Conservation (phyloP, 2,329 filamentous ascomycete species). For the Sporothrix schenckii region DNA sequence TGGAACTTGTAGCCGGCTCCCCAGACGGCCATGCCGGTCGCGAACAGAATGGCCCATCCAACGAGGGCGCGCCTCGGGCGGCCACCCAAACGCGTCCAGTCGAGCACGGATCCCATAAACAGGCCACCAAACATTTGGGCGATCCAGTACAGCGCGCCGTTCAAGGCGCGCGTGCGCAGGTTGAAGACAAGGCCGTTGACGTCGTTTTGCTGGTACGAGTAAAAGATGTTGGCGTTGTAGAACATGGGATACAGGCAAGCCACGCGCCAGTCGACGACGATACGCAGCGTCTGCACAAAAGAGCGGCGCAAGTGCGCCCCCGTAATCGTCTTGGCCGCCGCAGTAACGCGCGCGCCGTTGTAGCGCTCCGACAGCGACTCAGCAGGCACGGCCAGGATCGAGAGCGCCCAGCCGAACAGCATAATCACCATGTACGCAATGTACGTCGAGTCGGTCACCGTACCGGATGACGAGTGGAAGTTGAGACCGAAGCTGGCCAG, state of each 20-base stretch:
- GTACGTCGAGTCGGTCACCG: slow-evolving; percentile 36
- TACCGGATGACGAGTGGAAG: slow-evolving; percentile 35
- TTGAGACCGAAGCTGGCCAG: slow-evolving; percentile 73
- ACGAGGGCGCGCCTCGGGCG: slow-evolving; percentile 48
- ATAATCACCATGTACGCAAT: slow-evolving; percentile 36
- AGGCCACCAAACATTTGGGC: slow-evolving; percentile 59
- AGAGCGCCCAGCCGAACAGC: slow-evolving; percentile 35
- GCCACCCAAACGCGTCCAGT: slow-evolving; percentile 49
- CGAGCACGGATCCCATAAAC: slow-evolving; percentile 51
- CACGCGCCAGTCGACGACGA: slow-evolving; percentile 51
- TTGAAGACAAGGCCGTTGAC: slow-evolving; percentile 60
- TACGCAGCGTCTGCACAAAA: slow-evolving; percentile 43
- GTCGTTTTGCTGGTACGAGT: slow-evolving; percentile 59
- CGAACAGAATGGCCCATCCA: slow-evolving; percentile 52
- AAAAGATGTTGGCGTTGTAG: slow-evolving; percentile 67
- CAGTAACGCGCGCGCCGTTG: slow-evolving; percentile 27
- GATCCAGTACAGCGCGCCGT: slow-evolving; percentile 59
- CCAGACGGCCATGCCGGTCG: slow-evolving; percentile 58
- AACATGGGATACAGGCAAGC: slow-evolving; percentile 75
- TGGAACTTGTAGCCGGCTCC: slow-evolving; percentile 68
- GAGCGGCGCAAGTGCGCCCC: slow-evolving; percentile 45
- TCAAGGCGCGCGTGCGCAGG: slow-evolving; percentile 58
- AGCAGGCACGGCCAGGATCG: slow-evolving; percentile 70
- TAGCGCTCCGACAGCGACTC: slow-evolving; percentile 31
- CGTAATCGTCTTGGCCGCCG: slow-evolving; percentile 35